Evolutionary conservation across 176 grass and related monocot species (phyloP), one percentile per base, ranked within the genome.

Genomic region (Avena atlantica): DNA sequence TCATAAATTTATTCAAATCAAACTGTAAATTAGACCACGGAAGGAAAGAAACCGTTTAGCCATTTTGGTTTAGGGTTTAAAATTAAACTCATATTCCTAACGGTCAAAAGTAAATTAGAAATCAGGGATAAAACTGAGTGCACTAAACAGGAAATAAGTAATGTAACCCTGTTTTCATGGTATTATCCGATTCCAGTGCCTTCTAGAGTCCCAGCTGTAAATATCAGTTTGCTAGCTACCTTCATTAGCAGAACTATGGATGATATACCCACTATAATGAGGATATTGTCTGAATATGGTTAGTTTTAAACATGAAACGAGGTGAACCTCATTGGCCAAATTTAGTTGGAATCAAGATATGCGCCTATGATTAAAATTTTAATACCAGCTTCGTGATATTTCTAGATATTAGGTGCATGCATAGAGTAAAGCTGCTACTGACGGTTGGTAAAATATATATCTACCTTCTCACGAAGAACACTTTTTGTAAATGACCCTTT

Each of bases 401-500:
- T 82, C 52, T 20, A 74, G 68, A 44, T 75, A 86, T 64, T 76
- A 57, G 73, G 34, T 10, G 27, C 23, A 40, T 76, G 20, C 9
- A 63, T 80, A 83, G 49, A 59, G 62, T 84, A 84, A 60, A 86
- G 7, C 68, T 27, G 25, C 59, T 20, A 78, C 1, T 11, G 36
- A 70, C 56, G 60, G 70, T 67, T 92, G 36, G 27, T 52, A 60
- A 52, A 53, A 61, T 55, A 57, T 50, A 25, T 44, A 57, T 50
- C 37, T 86, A 95, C 96, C 96, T 98, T 98, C 84, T 98, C 92
- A 52, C 56, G 81, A 29, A 98, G 53, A 87, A 95, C 88, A 61
- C 88, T 91, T 96, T 94, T 98, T 70, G 89, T 79, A 78, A 98
- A 98, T 87, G 91, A 81, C 76, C 92, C 92, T 90, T 98, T 98